phyloP scores from a whole-genome alignment of 2,329 filamentous ascomycete species.

The Trichophyton equinum region DNA sequence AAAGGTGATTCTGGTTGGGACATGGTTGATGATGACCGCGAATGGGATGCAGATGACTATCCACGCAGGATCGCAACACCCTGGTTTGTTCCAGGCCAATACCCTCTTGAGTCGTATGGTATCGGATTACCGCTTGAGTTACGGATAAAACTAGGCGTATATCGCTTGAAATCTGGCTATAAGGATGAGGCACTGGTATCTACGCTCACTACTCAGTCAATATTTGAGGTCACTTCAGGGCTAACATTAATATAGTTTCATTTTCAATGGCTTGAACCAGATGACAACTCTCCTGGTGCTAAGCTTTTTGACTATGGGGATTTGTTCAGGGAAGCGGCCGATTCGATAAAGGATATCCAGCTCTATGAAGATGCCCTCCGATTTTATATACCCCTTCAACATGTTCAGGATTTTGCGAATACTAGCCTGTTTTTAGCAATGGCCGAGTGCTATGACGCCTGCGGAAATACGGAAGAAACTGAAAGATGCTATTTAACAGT shows the following conservation, averaged over 20 bases:
- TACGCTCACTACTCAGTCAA: conserved; percentile 9
- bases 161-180: conserved; percentile 58
- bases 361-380: conserved; percentile 44
- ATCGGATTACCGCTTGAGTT: conserved; percentile 65
- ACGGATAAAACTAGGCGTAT: conserved; percentile 69
- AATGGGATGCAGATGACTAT: conserved; percentile 68
- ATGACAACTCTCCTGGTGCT: conserved; percentile 39
- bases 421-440: conserved; percentile 40
- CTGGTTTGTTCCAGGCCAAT: conserved; percentile 46
- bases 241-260: conserved; percentile 40
- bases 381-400: conserved; percentile 44
- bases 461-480: conserved; percentile 53
- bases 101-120: conserved; percentile 53
- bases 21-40: conserved; percentile 60
- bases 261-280: conserved; percentile 57
- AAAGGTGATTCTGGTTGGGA: conserved; percentile 68
- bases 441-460: conserved; percentile 52
- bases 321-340: conserved; percentile 61
- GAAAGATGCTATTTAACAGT: conserved; percentile 66
- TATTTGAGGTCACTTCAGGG: background rate
- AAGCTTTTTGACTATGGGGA: conserved; percentile 58
- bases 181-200: conserved; percentile 61
- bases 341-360: conserved; percentile 42
- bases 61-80: conserved; percentile 51
- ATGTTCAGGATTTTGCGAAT: conserved; percentile 37